Conservation (phyloP, 768 basidiomycete species). For the Russula sp. region DNA sequence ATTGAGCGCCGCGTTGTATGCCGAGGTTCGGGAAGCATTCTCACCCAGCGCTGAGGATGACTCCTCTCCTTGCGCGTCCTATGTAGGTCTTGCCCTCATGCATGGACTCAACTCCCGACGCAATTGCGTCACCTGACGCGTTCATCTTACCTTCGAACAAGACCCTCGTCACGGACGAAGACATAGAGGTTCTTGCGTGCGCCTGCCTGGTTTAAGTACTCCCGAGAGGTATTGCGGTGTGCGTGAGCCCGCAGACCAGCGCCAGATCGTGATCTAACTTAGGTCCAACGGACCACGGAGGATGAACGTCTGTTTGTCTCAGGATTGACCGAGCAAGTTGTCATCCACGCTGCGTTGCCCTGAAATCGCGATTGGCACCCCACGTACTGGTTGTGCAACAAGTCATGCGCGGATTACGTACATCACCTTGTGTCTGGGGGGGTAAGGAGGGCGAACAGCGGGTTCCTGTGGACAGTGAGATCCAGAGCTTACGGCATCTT, state of each 20-base stretch:
- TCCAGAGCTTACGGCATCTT: constrained; percentile 5
- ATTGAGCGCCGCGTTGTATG: neutral
- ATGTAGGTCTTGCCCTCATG: constrained; percentile 27
- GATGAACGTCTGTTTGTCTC: neutral
- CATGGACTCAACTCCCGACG: constrained; percentile 36
- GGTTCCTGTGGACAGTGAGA: neutral
- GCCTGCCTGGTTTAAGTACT: constrained; percentile 11
- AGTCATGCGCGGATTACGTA: neutral
- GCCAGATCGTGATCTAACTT: neutral
- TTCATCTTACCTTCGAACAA: constrained; percentile 9
- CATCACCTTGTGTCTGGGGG: constrained; percentile 8
- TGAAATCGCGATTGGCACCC: neutral
- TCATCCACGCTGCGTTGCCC: constrained; percentile 18
- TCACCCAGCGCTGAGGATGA: constrained; percentile 41
- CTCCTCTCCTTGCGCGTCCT: constrained; percentile 36
- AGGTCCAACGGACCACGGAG: constrained; percentile 6
- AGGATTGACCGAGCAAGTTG: constrained; percentile 14
- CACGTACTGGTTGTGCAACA: neutral
- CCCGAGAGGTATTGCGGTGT: neutral
- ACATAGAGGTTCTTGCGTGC: constrained; percentile 13
- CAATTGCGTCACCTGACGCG: constrained; percentile 22
- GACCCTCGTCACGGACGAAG: constrained; percentile 19
- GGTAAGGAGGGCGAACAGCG: neutral
- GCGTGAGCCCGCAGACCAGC: neutral
- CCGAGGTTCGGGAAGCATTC: neutral